Conservation (phyloP, 1,139 yeast species). For the Pichia kudriavzevii region DNA sequence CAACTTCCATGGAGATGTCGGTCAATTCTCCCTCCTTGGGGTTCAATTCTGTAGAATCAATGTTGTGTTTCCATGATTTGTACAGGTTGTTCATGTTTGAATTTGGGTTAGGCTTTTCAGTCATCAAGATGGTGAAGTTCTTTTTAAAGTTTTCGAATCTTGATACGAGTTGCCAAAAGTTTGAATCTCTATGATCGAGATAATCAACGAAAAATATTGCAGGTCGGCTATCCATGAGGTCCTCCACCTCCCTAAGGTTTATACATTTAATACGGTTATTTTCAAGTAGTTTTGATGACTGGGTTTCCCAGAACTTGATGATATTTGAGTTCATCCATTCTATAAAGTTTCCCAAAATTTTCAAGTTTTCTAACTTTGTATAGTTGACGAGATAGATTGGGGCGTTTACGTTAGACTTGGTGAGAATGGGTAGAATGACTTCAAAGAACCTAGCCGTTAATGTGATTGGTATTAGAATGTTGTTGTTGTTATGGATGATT, state of each 20-base stretch:
- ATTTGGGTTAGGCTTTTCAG: conserved; percentile 47
- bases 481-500: conserved; percentile 65
- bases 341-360: conserved; percentile 79
- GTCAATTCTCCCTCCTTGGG: conserved; percentile 54
- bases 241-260: conserved; percentile 50
- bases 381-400: conserved; percentile 60
- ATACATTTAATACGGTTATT: conserved; percentile 55
- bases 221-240: conserved; percentile 37
- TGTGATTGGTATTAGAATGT: conserved; percentile 76
- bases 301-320: conserved; percentile 62
- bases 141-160: conserved; percentile 50
- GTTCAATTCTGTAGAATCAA: conserved; percentile 29
- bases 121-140: conserved; percentile 64
- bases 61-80: conserved; percentile 48
- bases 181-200: conserved; percentile 59
- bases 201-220: conserved; percentile 81
- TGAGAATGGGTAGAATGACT: conserved; percentile 48
- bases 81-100: conserved; percentile 42
- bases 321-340: conserved; percentile 92
- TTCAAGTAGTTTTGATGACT: conserved; percentile 57
- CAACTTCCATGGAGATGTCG: too few species aligned
- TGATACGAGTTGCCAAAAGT: conserved; percentile 51
- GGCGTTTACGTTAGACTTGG: not conserved
- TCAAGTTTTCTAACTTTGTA: conserved; percentile 70
- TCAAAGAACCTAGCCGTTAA: conserved; percentile 82